Evolutionary conservation across 108 stramenopile genomes (phyloP).

Genomic region (Cylindrotheca closterium): DNA sequence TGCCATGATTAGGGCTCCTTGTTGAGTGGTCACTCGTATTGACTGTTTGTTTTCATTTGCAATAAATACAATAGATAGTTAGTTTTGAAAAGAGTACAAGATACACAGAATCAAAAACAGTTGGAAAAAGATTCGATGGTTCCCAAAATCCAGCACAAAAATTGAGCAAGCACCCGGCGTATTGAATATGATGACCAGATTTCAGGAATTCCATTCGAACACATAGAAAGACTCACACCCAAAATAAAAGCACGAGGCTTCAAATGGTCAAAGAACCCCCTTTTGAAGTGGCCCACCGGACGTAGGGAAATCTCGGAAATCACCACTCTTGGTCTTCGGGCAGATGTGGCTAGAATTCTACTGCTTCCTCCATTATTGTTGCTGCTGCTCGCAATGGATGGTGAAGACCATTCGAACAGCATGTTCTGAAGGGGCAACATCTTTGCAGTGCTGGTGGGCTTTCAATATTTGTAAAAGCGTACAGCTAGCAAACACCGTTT

Average conservation of each 20-base stretch:
- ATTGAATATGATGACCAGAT: too few species aligned
- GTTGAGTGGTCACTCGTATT: constrained; percentile 29
- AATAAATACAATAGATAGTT: background rate
- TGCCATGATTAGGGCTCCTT: constrained; percentile 35
- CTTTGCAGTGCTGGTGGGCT: too few species aligned
- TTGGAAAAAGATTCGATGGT: too few species aligned
- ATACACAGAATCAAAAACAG: background rate
- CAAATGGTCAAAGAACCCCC: constrained; percentile 48
- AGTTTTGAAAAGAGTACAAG: background rate
- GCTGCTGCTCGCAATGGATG: too few species aligned
- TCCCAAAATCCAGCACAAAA: background rate
- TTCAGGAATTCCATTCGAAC: too few species aligned
- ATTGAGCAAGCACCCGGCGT: too few species aligned
- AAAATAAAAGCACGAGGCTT: constrained; percentile 17
- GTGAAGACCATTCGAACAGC: too few species aligned
- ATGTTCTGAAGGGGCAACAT: too few species aligned
- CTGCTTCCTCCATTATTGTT: too few species aligned
- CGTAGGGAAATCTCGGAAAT: background rate
- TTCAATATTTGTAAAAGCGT: too few species aligned
- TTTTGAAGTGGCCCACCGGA: constrained; percentile 16
- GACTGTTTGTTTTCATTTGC: too few species aligned
- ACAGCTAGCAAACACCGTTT: too few species aligned
- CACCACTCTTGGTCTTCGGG: background rate
- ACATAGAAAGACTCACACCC: constrained; percentile 35
- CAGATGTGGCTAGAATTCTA: background rate